Base-by-base conservation (phyloP, 306 rosid species). In the Datisca glomerata region DNA sequence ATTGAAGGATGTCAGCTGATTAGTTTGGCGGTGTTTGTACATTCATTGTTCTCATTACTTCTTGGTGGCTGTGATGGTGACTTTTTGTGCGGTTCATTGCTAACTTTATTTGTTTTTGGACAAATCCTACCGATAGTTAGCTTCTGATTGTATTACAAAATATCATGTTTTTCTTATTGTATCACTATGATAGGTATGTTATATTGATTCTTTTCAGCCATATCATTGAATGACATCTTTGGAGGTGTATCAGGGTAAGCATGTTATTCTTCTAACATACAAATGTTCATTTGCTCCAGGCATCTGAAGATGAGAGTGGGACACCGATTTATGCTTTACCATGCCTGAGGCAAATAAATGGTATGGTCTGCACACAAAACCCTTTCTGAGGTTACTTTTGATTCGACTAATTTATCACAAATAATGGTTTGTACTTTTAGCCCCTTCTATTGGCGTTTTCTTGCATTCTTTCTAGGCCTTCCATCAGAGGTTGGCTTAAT, bases 1-100 rank as follows among this genome's bases (percentile, higher is more conserved):
- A 69, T 92, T 91, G 32, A 91, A 43, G 76, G 98, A 91, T 20
- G 86, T 57, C 68, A 84, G 84, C 69, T 91, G 69, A 78, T 69
- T 42, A 47, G 59, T 55, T 42, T 12, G 21, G 40, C 41, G 54
- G 44, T 71, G 75, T 70, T 67, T 43, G 78, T 78, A 64, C 63
- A 71, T 50, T 66, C 67, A 49, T 55, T 59, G 45, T 39, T 50
- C 71, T 56, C 59, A 18, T 53, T 48, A 59, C 20, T 50, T 58
- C 45, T 54, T 43, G 61, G 57, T 65, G 61, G 59, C 47, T 66
- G 66, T 60, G 40, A 45, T 65, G 56, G 42, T 63, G 64, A 50
- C 68, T 70, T 18, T 60, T 70, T 64, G 47, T 53, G 19, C 20
- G 45, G 56, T 72, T 62, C 45, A 35, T 72, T 60, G 42, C 58